These are phyloP conservation scores for Termitomyces sp. DNA, from an alignment of 768 basidiomycete genomes.

Conservation along the genomic window DNA sequence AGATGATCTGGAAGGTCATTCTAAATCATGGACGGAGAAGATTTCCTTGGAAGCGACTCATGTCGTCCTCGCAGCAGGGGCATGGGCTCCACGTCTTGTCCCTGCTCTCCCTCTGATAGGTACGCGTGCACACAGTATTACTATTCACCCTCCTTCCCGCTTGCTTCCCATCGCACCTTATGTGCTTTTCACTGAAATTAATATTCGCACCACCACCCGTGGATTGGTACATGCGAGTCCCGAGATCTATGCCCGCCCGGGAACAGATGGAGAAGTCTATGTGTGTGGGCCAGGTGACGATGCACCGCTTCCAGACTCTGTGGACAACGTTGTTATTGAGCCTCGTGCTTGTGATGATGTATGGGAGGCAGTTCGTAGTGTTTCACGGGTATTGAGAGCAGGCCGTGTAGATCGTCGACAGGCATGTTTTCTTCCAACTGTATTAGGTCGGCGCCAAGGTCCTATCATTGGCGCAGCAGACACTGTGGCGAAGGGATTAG, in stretches of 20 bases:
- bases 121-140: slow-evolving; percentile 70
- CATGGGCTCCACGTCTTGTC: slow-evolving; percentile 71
- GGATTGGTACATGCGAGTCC: slow-evolving; percentile 34
- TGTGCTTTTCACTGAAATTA: slow-evolving; percentile 79
- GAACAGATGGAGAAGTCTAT: slow-evolving; percentile 64
- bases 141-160: slow-evolving; percentile 42
- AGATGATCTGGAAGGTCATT: background rate
- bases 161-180: slow-evolving; percentile 58
- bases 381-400: slow-evolving; percentile 50
- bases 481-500: slow-evolving; percentile 53
- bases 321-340: slow-evolving; percentile 68
- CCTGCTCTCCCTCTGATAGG: slow-evolving; percentile 52
- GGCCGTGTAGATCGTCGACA: slow-evolving; percentile 46
- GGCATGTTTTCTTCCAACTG: slow-evolving; percentile 77
- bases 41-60: slow-evolving; percentile 50
- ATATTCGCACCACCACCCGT: slow-evolving; percentile 11
- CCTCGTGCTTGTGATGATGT: slow-evolving; percentile 49
- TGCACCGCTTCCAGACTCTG: slow-evolving; percentile 57
- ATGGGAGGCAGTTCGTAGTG: slow-evolving; percentile 49
- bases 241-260: slow-evolving; percentile 70
- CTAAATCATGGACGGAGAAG: slow-evolving; percentile 19
- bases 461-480: slow-evolving; percentile 68
- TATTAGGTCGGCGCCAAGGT: slow-evolving; percentile 43
- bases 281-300: slow-evolving; percentile 80
- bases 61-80: slow-evolving; percentile 77